phyloP scores from a whole-genome alignment of 176 grass and related monocot genomes.

The Tillandsia leiboldiana region DNA sequence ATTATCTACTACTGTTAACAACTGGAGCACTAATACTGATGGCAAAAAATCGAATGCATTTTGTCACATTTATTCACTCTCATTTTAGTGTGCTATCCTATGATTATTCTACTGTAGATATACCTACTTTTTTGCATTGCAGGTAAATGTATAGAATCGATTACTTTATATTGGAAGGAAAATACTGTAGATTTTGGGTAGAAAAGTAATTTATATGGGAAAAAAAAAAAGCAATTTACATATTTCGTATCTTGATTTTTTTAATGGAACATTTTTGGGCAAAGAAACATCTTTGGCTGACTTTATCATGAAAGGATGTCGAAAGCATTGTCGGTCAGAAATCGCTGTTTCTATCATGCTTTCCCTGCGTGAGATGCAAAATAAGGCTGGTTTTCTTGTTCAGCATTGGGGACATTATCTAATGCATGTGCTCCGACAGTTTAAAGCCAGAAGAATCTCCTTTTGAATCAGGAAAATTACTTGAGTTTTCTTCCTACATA shows the following conservation, averaged over 20 bases:
- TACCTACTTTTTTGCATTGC: neutral
- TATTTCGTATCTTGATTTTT: constrained; percentile 7
- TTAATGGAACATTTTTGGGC: constrained; percentile 10
- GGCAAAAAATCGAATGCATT: neutral
- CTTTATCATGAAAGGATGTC: constrained; percentile 28
- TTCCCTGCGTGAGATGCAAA: constrained; percentile 27
- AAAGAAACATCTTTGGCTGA: constrained; percentile 43
- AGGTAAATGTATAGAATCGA: neutral
- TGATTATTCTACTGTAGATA: neutral
- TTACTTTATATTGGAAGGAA: neutral
- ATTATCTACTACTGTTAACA: neutral
- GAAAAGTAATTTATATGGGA: constrained; percentile 12
- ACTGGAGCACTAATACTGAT: neutral
- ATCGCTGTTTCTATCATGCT: constrained; percentile 16
- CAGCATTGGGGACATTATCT: constrained; percentile 27
- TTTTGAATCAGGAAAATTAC: neutral
- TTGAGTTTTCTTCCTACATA: neutral
- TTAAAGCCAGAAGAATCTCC: constrained; percentile 22
- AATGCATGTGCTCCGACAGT: constrained; percentile 36
- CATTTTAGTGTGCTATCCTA: neutral
- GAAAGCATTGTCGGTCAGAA: constrained; percentile 29
- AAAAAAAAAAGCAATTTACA: constrained; percentile 1
- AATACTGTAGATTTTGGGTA: constrained; percentile 11
- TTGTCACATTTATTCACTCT: neutral
- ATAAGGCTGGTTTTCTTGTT: constrained; percentile 16